Evolutionary conservation across 2,329 filamentous ascomycete genomes (phyloP).

Genomic region (Colletotrichum limetticola): DNA sequence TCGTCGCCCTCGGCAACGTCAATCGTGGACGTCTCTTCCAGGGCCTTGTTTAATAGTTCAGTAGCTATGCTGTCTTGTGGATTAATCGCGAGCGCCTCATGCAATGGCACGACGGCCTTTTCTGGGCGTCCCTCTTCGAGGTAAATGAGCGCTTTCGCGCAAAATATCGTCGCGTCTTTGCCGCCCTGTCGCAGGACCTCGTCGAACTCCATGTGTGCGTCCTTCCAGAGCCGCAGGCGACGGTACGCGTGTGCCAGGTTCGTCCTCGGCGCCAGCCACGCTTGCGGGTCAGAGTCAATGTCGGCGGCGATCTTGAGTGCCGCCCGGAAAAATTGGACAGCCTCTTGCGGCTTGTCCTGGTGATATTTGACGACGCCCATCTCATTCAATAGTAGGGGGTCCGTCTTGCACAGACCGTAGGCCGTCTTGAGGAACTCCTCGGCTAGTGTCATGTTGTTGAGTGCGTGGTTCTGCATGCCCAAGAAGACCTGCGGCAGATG

Average conservation of each 20-base stretch:
- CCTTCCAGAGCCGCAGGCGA: conserved; percentile 73
- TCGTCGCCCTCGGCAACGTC: conserved; percentile 58
- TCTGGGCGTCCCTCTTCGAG: conserved; percentile 80
- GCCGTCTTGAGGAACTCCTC: conserved; percentile 95
- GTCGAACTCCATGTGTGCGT: conserved; percentile 84
- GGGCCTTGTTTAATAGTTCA: conserved; percentile 78
- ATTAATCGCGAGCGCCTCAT: conserved; percentile 83
- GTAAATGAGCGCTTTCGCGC: conserved; percentile 84
- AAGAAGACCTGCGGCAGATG: conserved; percentile 95
- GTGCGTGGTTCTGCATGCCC: conserved; percentile 96
- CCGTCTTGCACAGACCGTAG: conserved; percentile 82
- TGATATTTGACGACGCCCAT: conserved; percentile 97
- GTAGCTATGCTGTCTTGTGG: conserved; percentile 86
- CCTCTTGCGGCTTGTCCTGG: conserved; percentile 80
- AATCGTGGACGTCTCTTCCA: conserved; percentile 68
- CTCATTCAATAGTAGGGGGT: conserved; percentile 93
- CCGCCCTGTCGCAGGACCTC: conserved; percentile 85
- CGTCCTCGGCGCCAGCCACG: conserved; percentile 85
- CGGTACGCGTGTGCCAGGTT: conserved; percentile 92
- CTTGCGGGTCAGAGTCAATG: conserved; percentile 82
- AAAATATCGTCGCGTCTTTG: conserved; percentile 82
- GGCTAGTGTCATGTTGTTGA: conserved; percentile 94
- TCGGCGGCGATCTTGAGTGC: conserved; percentile 83
- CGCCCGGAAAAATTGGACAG: conserved; percentile 80
- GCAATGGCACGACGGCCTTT: conserved; percentile 83